These are phyloP conservation scores for Coniochaeta hoffmannii DNA, from an alignment of 2,329 filamentous ascomycete species.

Conservation along the genomic window DNA sequence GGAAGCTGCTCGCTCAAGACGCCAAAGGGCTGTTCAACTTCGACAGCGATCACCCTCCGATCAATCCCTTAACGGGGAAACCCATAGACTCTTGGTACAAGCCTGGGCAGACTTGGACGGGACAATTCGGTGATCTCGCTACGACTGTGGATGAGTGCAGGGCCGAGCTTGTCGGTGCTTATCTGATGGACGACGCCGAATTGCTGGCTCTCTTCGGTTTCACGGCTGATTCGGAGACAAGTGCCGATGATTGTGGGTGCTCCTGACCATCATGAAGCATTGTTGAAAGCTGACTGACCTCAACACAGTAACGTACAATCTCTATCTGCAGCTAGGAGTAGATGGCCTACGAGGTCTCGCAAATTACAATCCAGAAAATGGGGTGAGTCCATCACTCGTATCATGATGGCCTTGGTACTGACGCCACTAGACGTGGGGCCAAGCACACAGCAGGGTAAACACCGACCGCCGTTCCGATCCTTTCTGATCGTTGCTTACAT, in stretches of 20 bases:
- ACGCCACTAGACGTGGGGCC: slow-evolving; percentile 31
- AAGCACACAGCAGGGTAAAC: slow-evolving; percentile 28
- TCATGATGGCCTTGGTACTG: slow-evolving; percentile 10
- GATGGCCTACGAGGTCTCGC: slow-evolving; percentile 30
- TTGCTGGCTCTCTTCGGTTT: slow-evolving; percentile 35
- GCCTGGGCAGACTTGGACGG: slow-evolving; percentile 56
- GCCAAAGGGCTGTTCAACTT: slow-evolving; percentile 52
- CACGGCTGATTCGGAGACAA: slow-evolving; percentile 24
- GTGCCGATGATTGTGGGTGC: slow-evolving; percentile 26
- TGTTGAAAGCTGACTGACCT: too few relatives aligned
- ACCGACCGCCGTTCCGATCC: too few relatives aligned
- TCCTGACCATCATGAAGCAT: too few relatives aligned
- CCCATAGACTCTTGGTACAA: slow-evolving; percentile 52
- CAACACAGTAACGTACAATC: slow-evolving; percentile 24
- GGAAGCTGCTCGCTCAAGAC: slow-evolving; percentile 51
- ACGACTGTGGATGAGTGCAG: slow-evolving; percentile 53
- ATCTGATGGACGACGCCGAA: slow-evolving; percentile 34
- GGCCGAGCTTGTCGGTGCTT: slow-evolving; percentile 32
- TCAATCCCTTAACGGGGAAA: slow-evolving; percentile 45
- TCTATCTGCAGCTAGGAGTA: slow-evolving; percentile 32
- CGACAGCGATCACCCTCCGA: slow-evolving; percentile 46
- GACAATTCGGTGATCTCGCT: slow-evolving; percentile 50
- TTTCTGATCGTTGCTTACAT: neutral
- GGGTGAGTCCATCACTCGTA: too few relatives aligned
- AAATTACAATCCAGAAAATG: slow-evolving; percentile 27